These are phyloP conservation scores for Polygonum maritimum DNA, from an alignment of 148 eudicot genomes.

Conservation along the genomic window DNA sequence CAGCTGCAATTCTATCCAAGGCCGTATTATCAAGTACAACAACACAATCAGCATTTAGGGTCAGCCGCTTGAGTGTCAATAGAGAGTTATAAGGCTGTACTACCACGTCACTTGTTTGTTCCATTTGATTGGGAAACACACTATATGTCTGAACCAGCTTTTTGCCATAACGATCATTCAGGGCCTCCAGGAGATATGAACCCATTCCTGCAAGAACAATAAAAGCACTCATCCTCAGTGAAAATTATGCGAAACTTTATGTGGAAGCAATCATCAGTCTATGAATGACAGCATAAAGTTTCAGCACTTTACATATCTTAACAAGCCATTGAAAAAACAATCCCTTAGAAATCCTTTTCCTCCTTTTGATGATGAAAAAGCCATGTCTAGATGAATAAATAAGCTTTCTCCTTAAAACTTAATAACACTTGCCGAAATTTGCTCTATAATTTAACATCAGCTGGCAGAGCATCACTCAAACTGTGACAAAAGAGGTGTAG, in stretches of 20 bases:
- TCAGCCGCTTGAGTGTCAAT: constrained; percentile 88
- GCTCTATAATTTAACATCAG: background rate
- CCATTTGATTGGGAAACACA: constrained; percentile 95
- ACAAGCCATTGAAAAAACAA: background rate
- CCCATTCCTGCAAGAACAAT: constrained; percentile 73
- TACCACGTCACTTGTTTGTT: constrained; percentile 83
- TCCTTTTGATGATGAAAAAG: background rate
- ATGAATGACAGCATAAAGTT: background rate
- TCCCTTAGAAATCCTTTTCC: background rate
- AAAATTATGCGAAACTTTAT: background rate
- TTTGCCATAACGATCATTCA: constrained; percentile 98
- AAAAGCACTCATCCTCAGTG: background rate
- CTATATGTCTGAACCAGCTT: constrained; percentile 98
- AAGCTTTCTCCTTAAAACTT: background rate
- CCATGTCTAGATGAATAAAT: constrained; percentile 1
- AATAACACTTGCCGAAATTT: background rate
- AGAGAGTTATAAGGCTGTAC: constrained; percentile 98
- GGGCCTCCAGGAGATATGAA: constrained; percentile 86
- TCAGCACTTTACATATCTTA: background rate
- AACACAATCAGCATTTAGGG: constrained; percentile 96
- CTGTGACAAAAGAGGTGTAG: constrained; percentile 1
- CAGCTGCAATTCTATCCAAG: constrained; percentile 92
- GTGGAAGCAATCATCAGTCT: background rate
- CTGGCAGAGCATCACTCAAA: background rate
- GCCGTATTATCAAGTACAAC: constrained; percentile 99